Base-by-base conservation (phyloP, 2,329 filamentous ascomycete species). In the Pyricularia sp. region DNA sequence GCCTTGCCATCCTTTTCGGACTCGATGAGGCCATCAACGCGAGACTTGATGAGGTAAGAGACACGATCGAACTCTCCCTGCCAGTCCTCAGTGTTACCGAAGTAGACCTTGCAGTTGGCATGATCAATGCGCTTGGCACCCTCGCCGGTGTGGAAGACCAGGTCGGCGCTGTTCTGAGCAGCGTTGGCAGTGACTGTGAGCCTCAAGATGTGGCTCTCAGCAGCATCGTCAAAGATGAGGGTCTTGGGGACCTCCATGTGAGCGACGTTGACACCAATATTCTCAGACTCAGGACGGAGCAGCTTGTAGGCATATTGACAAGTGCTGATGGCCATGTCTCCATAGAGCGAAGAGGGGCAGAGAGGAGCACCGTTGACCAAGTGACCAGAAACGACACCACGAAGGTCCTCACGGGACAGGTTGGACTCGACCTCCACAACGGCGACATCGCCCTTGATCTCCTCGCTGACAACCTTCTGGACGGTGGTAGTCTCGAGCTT, bases 171-270 rank as follows among this genome's bases (percentile, higher is more conserved):
- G 68, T 85, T 85, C 61, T 81, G 77, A 68, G 84, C 82, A 25
- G 86, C 81, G 72, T 91, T 83, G 63, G 85, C 85, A n/a, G 82
- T 86, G 69, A 85, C 86, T 66, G 85, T 84, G 72, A 90, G 81
- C 73, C 86, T 84, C 33, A 92, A 78, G 68, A 90, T 83, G 75
- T 91, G 89, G 50, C 79, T 80, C 69, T 78, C 76, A 11, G 78
- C 76, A 31, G 76, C 78, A 61, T 80, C 75, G 68, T 84, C 77
- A 63, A 85, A 82, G 70, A 93, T 90, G 70, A 94, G 81, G 42
- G 90, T 87, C 82, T 92, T 91, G 67, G 84, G 84, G 1, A 91
- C 89, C 75, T 90, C 86, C 81, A 93, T 88, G 66, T 88, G 81
- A 71, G 82, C 83, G 25, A 92, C 86, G 72, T 92, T 90, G 72